Base-by-base conservation (phyloP, 1,284 basidiomycete genomes). In the Golubevia pallescens region DNA sequence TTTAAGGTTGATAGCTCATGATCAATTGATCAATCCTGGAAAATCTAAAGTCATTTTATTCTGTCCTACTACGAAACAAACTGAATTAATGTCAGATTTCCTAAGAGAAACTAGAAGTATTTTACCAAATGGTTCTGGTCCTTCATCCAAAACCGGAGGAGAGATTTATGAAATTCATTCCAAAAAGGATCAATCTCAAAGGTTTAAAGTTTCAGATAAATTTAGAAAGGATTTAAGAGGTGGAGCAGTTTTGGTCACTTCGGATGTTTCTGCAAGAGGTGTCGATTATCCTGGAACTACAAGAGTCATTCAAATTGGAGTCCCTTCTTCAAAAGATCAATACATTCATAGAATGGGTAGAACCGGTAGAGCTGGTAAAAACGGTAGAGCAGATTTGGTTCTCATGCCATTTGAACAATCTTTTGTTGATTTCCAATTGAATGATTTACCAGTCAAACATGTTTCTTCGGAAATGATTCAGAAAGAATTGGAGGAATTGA, bases 341-440 rank as follows among this genome's bases (percentile, higher is more conserved):
- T 99, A 99, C 86, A 89, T 96, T 60, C 95, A 97, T 81, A 92
- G 96, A 69, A 91, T 98, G 58, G 94, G 95, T 1, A 90, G 95
- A 68, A 97, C 96, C 0, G 95, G 94, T 20, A 91, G 95, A 77
- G 93, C 91, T 1, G 87, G 88, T 23, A 88, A 89, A 51, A 86
- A 87, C 23, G 93, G 93, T 0, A 90, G 94, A 65, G 94, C 92
- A 5, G 96, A 99, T 86, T 86, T 99, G 60, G 89, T 99, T 20
- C 88, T 98, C 21, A 87, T 93, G 8, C 92, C 93, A 10, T 96
- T 91, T 88, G 96, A 99, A 86, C 86, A 88, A 34, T 90, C 89
- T 8, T 97, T 93, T 86, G 86, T 94, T 66, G 88, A 87, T 10
- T 88, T 88, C 85, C 87, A 90, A 71, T 88, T 97, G 54, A 87